Evolutionary conservation across 2,329 filamentous ascomycete species (phyloP).

Genomic region (Cercospora brassicicola): DNA sequence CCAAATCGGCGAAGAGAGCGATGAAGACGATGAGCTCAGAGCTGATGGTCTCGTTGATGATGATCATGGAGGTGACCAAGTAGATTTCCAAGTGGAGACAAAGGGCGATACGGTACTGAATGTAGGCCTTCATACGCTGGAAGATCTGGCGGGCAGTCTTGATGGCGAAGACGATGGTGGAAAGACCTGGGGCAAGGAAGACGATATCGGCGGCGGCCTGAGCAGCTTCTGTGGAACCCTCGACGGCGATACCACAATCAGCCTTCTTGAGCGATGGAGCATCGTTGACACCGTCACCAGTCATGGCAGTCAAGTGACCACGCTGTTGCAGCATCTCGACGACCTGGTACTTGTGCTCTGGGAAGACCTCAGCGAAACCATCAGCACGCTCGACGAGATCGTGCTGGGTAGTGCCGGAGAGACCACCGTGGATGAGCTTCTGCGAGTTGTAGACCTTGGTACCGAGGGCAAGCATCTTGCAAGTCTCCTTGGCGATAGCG

Average conservation of each 20-base stretch:
- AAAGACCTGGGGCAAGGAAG: slow-evolving; percentile 70
- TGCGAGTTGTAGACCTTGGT: slow-evolving; percentile 81
- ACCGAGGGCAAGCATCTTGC: slow-evolving; percentile 76
- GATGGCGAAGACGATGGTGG: slow-evolving; percentile 70
- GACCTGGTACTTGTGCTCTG: slow-evolving; percentile 74
- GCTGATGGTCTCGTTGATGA: slow-evolving; percentile 73
- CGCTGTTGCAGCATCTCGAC: slow-evolving; percentile 74
- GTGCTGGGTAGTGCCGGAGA: slow-evolving; percentile 70
- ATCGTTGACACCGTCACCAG: slow-evolving; percentile 73
- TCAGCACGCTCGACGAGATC: slow-evolving; percentile 74
- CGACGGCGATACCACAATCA: slow-evolving; percentile 72
- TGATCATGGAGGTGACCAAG: slow-evolving; percentile 74
- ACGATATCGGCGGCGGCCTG: slow-evolving; percentile 73
- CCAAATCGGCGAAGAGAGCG: slow-evolving; percentile 75
- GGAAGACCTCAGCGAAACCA: slow-evolving; percentile 73
- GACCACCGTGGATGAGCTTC: slow-evolving; percentile 73
- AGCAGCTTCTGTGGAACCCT: slow-evolving; percentile 69
- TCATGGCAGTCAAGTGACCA: slow-evolving; percentile 73
- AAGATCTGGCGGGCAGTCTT: slow-evolving; percentile 74
- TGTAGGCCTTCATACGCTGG: slow-evolving; percentile 76
- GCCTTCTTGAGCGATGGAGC: slow-evolving; percentile 73
- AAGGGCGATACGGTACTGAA: slow-evolving; percentile 74
- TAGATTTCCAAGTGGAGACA: slow-evolving; percentile 75
- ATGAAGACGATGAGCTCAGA: slow-evolving; percentile 76
- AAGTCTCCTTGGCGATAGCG: slow-evolving; percentile 77